phyloP scores from a whole-genome alignment of 345 rosid genomes.

The Euphorbia pulcherrima region DNA sequence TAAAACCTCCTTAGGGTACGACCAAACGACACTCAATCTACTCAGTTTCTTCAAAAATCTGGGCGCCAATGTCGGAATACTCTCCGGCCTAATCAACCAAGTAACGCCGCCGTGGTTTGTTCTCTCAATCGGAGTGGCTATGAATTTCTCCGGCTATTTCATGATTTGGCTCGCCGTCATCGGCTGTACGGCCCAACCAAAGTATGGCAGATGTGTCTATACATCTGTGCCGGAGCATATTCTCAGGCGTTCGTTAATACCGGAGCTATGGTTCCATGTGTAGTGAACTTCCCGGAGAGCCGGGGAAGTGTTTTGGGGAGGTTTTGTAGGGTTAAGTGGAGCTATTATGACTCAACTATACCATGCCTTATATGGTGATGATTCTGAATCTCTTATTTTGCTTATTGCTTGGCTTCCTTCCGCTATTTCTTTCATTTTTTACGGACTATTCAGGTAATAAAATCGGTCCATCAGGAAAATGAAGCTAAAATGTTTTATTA shows the following conservation, averaged over 20 bases:
- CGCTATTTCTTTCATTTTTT: constrained; percentile 17
- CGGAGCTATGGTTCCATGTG: constrained; percentile 22
- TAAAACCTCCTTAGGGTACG: constrained; percentile 17
- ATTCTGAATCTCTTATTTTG: constrained; percentile 13
- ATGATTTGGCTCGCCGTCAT: constrained; percentile 23
- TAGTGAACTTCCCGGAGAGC: constrained; percentile 24
- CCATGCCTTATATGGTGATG: constrained; percentile 19
- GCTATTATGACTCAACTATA: constrained; percentile 23
- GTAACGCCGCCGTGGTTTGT: constrained; percentile 23
- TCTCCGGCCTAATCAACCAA: constrained; percentile 21
- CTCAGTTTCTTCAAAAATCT: constrained; percentile 24
- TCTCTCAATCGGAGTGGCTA: constrained; percentile 19
- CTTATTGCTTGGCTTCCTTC: constrained; percentile 27
- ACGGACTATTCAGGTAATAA: neutral
- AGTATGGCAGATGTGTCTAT: constrained; percentile 26
- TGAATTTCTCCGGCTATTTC: constrained; percentile 28
- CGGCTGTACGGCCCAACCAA: constrained; percentile 16
- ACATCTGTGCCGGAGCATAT: constrained; percentile 18
- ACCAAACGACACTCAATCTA: constrained; percentile 16
- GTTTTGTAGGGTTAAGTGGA: constrained; percentile 24
- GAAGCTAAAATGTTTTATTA: constrained; percentile 20
- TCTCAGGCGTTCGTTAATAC: constrained; percentile 19
- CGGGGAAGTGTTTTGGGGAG: constrained; percentile 23
- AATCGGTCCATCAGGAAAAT: neutral
- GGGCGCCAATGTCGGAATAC: constrained; percentile 19